Percentiles rank a stretch among this genome's conserved stretches.
These are phyloP conservation scores for Hypholoma fasciculare DNA, from an alignment of 768 basidiomycete genomes.

Conservation along the genomic window DNA sequence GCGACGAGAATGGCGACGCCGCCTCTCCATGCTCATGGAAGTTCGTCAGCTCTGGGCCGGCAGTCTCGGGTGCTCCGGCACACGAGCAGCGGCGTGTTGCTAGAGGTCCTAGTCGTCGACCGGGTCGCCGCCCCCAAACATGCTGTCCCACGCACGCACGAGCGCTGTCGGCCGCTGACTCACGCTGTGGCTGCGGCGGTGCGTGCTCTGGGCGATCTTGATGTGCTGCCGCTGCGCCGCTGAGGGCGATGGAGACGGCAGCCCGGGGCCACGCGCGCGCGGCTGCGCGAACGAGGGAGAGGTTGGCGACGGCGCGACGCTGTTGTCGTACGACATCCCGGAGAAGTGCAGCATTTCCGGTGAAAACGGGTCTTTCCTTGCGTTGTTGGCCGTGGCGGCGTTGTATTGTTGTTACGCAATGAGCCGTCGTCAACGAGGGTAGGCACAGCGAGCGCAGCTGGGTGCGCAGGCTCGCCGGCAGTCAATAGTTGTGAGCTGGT, in stretches of 20 bases:
- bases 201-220: slow-evolving; percentile 49
- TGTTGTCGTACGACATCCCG: slow-evolving; percentile 74
- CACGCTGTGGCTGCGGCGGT: slow-evolving; percentile 81
- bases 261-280: slow-evolving; percentile 64
- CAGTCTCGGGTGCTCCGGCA: slow-evolving; percentile 52
- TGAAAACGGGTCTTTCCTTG: slow-evolving; percentile 27
- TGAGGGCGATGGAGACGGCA: slow-evolving; percentile 44
- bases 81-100: slow-evolving; percentile 2
- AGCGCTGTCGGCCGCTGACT: slow-evolving; percentile 65
- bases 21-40: slow-evolving; percentile 49
- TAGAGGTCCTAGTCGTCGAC: slow-evolving; percentile 42
- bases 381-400: slow-evolving; percentile 16
- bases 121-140: slow-evolving; percentile 49
- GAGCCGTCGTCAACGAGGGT: slow-evolving; percentile 24
- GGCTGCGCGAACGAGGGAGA: slow-evolving; percentile 61
- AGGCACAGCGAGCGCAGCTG: slow-evolving; percentile 14
- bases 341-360: slow-evolving; percentile 83
- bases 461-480: slow-evolving; percentile 22
- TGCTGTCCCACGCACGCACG: slow-evolving; percentile 55
- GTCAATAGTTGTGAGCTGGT: slow-evolving; percentile 86
- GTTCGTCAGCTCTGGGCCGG: slow-evolving; percentile 60
- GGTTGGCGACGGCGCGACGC: slow-evolving; percentile 60
- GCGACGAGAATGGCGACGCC: slow-evolving; percentile 48
- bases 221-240: slow-evolving; percentile 26
- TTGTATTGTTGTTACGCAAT: slow-evolving; percentile 19